Conservation (phyloP, 371 early-diverging fungal genomes). For the Nematocida sp. region DNA sequence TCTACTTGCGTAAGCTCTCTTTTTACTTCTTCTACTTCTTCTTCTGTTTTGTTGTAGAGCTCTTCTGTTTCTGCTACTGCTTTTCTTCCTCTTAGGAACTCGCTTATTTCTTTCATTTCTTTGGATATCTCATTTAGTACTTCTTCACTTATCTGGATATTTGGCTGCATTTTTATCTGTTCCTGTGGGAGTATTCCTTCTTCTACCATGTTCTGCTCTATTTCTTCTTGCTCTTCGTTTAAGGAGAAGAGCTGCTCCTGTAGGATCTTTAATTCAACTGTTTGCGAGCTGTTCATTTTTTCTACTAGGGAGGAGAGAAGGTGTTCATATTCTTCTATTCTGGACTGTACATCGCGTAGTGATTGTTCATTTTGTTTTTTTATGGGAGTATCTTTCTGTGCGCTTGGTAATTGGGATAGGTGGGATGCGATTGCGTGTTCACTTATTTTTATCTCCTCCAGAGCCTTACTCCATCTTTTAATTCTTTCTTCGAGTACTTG, state of each 20-base stretch:
- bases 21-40: conserved; percentile 24
- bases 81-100: conserved; percentile 7
- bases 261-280: conserved; percentile 45
- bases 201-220: conserved; percentile 47
- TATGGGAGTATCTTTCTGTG: background rate
- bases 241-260: conserved; percentile 27
- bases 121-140: conserved; percentile 28
- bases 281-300: background rate
- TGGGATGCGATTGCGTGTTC: background rate
- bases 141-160: conserved; percentile 11
- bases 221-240: conserved; percentile 41
- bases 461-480: background rate
- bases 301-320: conserved; percentile 16
- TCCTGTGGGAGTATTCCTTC: conserved; percentile 28
- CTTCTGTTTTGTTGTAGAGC: background rate
- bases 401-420: background rate
- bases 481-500: background rate
- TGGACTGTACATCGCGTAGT: background rate
- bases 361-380: background rate
- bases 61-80: conserved; percentile 4
- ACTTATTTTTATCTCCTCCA: background rate
- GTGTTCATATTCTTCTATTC: conserved; percentile 24
- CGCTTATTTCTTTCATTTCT: conserved; percentile 21
- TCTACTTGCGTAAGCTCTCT: background rate
- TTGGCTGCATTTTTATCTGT: background rate